A percentile compares a stretch with the other conserved stretches of the same genome.
Conservation (phyloP, 2,329 filamentous ascomycete species). For the Fusarium chlamydosporum region DNA sequence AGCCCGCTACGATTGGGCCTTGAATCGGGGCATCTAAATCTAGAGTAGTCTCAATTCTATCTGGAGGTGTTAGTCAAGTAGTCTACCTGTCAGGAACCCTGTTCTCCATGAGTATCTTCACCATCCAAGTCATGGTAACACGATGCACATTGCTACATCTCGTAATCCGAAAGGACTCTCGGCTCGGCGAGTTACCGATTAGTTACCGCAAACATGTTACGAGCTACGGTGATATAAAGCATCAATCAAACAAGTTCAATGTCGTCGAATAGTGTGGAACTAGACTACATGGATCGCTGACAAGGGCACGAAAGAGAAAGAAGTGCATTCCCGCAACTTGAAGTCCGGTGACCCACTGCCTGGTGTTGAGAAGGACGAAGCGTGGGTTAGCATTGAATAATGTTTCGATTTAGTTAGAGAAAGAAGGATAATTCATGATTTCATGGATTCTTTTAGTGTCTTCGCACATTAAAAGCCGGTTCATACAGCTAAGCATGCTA, state of each 20-base stretch:
- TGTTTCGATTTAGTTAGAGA: constrained; percentile 10
- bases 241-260: constrained; percentile 30
- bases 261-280: constrained; percentile 31
- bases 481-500: constrained; percentile 11
- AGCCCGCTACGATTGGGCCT: too few relatives aligned
- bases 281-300: constrained; percentile 33
- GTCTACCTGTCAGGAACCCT: constrained; percentile 46
- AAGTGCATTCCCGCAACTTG: constrained; percentile 35
- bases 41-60: not conserved
- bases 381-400: not conserved
- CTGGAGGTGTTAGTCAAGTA: constrained; percentile 43
- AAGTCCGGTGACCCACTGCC: constrained; percentile 32
- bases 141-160: constrained; percentile 75
- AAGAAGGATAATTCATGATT: constrained; percentile 8
- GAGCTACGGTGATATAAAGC: constrained; percentile 1
- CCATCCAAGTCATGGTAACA: constrained; percentile 67
- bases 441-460: constrained; percentile 7
- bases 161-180: constrained; percentile 70
- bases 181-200: constrained; percentile 69
- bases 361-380: constrained; percentile 15
- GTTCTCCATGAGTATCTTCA: constrained; percentile 70
- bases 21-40: not conserved
- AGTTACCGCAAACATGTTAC: constrained; percentile 56
- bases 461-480: constrained; percentile 48
- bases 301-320: constrained; percentile 15